Base-by-base conservation (phyloP, 2,329 filamentous ascomycete species). In the Ascochyta koolunga region DNA sequence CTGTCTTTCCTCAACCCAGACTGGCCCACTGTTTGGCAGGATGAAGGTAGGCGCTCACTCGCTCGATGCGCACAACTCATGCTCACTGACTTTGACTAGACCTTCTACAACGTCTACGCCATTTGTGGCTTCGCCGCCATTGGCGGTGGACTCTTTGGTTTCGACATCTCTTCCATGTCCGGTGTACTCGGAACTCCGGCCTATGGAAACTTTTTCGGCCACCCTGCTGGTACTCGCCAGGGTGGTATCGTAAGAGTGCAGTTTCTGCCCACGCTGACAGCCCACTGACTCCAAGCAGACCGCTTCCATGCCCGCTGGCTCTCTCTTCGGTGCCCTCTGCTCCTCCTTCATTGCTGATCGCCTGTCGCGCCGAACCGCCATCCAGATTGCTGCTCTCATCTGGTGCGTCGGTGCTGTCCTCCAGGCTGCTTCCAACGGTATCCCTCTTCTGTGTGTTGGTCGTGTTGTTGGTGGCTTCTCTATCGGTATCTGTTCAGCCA, bases 401-500 rank as follows among this genome's bases (percentile, higher is more conserved):
- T 82, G 78, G 72, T 76, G 79, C 11, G 59, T 81, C 42, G 80
- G 79, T n/a, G 68, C 76, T 11, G 69, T 76, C 41, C 65, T 75
- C 45, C 74, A 76, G 54, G 68, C 71, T 32, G 68, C 71, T 9
- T 52, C 72, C n/a, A 76, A 77, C 36, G 74, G 75, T 47, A 59
- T 77, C 10, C 62, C 69, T 43, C 67, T 75, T 27, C 70, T 77
- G 57, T 82, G 85, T 65, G 69, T 75, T 29, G 72, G 72, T 31
- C 87, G 93, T 74, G 86, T 96, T 59, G 83, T 95, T 73, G 91
- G 90, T 51, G 92, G 93, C 77, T 78, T 96, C 8, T 90, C 91
- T 36, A 91, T 96, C 55, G 93, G 93, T 74, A 89, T 92, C 70
- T 82, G 96, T 40, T 96, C 92, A 0, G 93, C 92, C 41, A 96